Base-by-base conservation (phyloP, 2,329 filamentous ascomycete genomes). In the Diaporthe helianthi region DNA sequence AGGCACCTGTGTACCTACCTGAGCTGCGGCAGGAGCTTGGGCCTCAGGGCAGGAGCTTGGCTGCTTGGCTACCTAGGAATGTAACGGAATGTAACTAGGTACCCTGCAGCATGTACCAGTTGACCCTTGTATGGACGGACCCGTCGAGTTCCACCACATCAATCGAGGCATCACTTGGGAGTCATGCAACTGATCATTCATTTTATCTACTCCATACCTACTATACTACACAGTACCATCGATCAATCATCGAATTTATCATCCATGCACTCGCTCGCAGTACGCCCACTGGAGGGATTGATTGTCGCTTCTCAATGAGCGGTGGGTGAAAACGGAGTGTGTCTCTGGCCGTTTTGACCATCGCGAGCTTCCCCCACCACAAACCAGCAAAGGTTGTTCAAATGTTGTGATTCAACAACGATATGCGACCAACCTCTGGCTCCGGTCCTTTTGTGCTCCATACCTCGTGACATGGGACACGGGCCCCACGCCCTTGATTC, bases 401-500 rank as follows among this genome's bases (percentile, higher is more conserved):
- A n/a, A n/a, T n/a, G 17, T 15, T 46, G 38, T 47, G 55, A 31
- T 61, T 61, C 41, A 33, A 61, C 26, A 22, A 26, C 38, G 19
- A 47, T 7, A 47, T 47, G 58, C 58, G 3, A 61, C n/a, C n/a
- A n/a, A n/a, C 41, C 41, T 33, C 58, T 29, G 44, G 41, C 58
- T 12, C 13, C 13, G 58, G 58, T 61, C 41, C 41, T 61, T 61
- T 61, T 61, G 58, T 22, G n/a, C 38, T 26, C 38, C 19, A 46
- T 33, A 15, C 54, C 33, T 41, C 13, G 12, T 12, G 29, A 19
- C 36, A 22, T 29, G 51, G 29, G 33, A 58, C 41, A 47, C 41
- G 26, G 38, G 29, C 36, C 41, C 58, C n/a, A 33, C 58, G 44
- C 58, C 58, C 58, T 63, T 63, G 58, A 41, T 63, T 63, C 44